A percentile compares a stretch with the other conserved stretches of the same genome.
Conservation (phyloP, 805 yeast species). For the Cyberlindnera samutprakarnensis region DNA sequence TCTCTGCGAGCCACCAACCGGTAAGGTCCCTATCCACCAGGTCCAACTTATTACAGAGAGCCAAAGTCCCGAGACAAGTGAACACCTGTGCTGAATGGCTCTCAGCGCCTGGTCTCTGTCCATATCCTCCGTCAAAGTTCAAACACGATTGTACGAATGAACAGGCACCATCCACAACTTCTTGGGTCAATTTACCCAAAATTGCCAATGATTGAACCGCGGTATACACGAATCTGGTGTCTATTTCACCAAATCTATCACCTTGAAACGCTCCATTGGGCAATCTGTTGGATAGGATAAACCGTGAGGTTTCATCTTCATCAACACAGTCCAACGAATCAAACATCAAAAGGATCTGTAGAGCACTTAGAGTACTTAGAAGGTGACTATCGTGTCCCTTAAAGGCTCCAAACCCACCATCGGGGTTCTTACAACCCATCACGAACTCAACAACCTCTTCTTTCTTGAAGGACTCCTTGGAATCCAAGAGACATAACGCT, state of each 20-base stretch:
- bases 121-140: conserved; percentile 96
- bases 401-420: conserved; percentile 86
- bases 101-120: conserved; percentile 90
- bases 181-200: conserved; percentile 52
- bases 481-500: conserved; percentile 55
- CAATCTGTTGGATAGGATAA: conserved; percentile 31
- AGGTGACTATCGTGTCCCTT: conserved; percentile 88
- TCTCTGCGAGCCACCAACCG: conserved; percentile 84
- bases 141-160: conserved; percentile 60
- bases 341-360: conserved; percentile 70
- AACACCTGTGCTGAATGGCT: conserved; percentile 91
- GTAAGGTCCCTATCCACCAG: conserved; percentile 37
- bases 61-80: conserved; percentile 76
- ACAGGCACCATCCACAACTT: conserved; percentile 54
- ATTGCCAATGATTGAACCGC: conserved; percentile 70
- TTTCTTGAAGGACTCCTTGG: conserved; percentile 49
- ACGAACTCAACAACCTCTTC: conserved; percentile 65
- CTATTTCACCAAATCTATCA: conserved; percentile 87
- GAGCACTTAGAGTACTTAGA: conserved; percentile 75
- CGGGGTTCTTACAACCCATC: conserved; percentile 49
- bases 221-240: conserved; percentile 82
- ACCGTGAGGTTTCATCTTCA: conserved; percentile 21
- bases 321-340: conserved; percentile 43
- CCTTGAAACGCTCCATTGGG: conserved; percentile 76
- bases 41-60: conserved; percentile 56